phyloP scores from a whole-genome alignment of 257 asterid species.

The Jasminum sambac region DNA sequence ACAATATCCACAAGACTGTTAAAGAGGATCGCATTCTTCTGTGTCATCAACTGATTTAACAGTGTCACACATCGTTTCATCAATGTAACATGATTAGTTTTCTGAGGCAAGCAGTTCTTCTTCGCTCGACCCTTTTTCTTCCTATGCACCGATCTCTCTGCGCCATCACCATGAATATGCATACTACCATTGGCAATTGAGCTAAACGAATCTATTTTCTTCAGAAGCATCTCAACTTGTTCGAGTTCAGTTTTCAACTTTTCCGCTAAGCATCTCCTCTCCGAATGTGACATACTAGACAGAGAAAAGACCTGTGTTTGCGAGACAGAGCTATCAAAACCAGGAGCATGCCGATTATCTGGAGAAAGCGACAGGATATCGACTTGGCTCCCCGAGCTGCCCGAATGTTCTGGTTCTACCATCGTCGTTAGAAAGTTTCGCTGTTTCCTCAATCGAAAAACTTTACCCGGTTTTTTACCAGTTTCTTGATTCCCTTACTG shows the following conservation, averaged over 20 bases:
- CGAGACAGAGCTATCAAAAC: conserved; percentile 33
- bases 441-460: conserved; percentile 58
- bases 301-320: conserved; percentile 52
- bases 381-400: conserved; percentile 46
- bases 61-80: conserved; percentile 73
- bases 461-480: conserved; percentile 35
- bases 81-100: conserved; percentile 41
- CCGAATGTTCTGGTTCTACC: conserved; percentile 65
- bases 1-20: conserved; percentile 74
- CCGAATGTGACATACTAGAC: conserved; percentile 55
- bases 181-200: conserved; percentile 41
- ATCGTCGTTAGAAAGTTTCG: conserved; percentile 63
- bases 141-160: conserved; percentile 38
- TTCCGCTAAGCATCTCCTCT: conserved; percentile 54
- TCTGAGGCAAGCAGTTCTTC: conserved; percentile 29
- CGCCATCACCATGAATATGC: conserved; percentile 42
- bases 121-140: conserved; percentile 55
- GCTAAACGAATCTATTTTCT: no score
- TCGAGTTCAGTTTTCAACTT: no score
- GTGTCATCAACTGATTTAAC: conserved; percentile 54
- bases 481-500: conserved; percentile 46
- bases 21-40: conserved; percentile 59
- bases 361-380: conserved; percentile 44
- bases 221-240: no score
- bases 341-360: conserved; percentile 37